Percentiles rank a stretch among this genome's conserved stretches.
phyloP scores from a whole-genome alignment of 2,329 filamentous ascomycete species.

The Colletotrichum somersetense region DNA sequence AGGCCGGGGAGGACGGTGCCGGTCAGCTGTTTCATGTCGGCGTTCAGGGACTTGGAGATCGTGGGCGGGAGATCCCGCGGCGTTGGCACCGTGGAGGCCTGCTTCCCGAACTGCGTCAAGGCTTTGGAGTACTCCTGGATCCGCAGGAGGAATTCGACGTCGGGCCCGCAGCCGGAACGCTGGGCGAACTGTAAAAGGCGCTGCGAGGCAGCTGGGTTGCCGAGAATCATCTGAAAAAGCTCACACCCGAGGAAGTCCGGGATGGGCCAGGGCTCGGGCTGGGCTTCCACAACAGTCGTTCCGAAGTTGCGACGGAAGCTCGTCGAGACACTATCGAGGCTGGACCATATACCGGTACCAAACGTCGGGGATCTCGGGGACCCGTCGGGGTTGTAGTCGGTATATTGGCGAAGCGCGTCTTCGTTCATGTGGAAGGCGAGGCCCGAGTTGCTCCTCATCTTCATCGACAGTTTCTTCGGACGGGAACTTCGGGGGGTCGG shows the following conservation, averaged over 20 bases:
- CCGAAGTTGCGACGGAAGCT: constrained; percentile 39
- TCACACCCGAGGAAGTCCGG: constrained; percentile 64
- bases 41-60: constrained; percentile 57
- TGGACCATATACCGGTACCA: constrained; percentile 40
- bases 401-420: constrained; percentile 59
- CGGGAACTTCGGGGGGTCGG: constrained; percentile 43
- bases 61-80: constrained; percentile 58
- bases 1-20: constrained; percentile 60
- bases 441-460: constrained; percentile 61
- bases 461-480: constrained; percentile 45
- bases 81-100: constrained; percentile 55
- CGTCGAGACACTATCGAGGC: constrained; percentile 41
- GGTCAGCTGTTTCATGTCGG: constrained; percentile 61
- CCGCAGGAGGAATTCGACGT: constrained; percentile 65
- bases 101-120: constrained; percentile 58
- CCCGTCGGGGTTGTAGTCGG: constrained; percentile 58
- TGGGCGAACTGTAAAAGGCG: constrained; percentile 65
- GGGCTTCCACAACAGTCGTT: constrained; percentile 21
- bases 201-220: constrained; percentile 60
- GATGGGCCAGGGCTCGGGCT: constrained; percentile 46
- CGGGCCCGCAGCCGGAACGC: constrained; percentile 59
- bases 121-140: constrained; percentile 61
- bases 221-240: constrained; percentile 63
- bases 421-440: constrained; percentile 60
- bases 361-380: constrained; percentile 48